phyloP scores from a whole-genome alignment of 257 asterid species.

The Anisodus acutangulus region DNA sequence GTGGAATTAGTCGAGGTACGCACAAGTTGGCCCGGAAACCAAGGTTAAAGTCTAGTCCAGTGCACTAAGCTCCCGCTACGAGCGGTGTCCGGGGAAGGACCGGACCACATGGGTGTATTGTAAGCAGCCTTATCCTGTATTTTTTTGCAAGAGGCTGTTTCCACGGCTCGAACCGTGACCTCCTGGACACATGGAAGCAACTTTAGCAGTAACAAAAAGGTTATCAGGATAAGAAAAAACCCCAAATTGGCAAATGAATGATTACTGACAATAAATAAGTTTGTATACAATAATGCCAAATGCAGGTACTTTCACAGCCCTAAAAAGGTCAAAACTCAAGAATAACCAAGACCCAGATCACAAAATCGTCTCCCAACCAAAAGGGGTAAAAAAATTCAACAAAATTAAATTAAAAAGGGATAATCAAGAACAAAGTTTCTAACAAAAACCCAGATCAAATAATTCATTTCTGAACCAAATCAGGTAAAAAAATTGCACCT shows the following conservation, averaged over 20 bases:
- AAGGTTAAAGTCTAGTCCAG: too few relatives aligned
- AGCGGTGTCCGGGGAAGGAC: too few relatives aligned
- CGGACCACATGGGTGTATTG: too few relatives aligned
- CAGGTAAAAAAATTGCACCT: slow-evolving; percentile 48
- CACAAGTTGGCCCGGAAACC: too few relatives aligned
- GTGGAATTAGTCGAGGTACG: too few relatives aligned
- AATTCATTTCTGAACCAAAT: neutral
- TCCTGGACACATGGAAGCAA: too few relatives aligned
- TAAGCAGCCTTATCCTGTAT: too few relatives aligned
- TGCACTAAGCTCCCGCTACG: too few relatives aligned
- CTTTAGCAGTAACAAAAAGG: too few relatives aligned
- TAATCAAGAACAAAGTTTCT: neutral
- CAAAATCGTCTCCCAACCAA: neutral
- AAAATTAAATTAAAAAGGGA: neutral
- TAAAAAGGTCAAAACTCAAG: slow-evolving; percentile 1
- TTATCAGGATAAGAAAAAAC: neutral
- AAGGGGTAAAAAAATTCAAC: neutral
- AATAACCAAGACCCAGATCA: slow-evolving; percentile 12
- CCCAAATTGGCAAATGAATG: neutral
- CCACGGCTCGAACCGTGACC: too few relatives aligned
- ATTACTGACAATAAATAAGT: neutral
- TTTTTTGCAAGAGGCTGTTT: too few relatives aligned
- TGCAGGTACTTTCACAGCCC: neutral
- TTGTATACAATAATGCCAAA: neutral
- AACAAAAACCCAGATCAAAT: slow-evolving; percentile 19